A percentile compares a stretch with the other conserved stretches of the same genome.
Evolutionary conservation across 495 filamentous ascomycete genomes (phyloP).

Genomic region (Daldinia grandis): DNA sequence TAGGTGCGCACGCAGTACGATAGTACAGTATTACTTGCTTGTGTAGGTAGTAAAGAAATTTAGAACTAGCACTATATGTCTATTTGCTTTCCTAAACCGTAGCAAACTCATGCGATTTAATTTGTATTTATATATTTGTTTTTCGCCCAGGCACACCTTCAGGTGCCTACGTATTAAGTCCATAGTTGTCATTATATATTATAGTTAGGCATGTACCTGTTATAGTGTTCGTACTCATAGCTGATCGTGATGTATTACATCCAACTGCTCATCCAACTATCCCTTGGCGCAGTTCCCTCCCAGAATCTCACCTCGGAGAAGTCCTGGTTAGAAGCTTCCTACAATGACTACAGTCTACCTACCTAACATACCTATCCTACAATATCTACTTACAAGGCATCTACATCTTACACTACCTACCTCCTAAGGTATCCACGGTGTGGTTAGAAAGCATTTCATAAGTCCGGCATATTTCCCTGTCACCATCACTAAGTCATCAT

Average conservation of each 20-base stretch:
- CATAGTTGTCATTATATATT: neutral
- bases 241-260: neutral
- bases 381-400: neutral
- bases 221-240: neutral
- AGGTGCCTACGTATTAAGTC: neutral
- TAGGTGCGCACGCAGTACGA: neutral
- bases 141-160: neutral
- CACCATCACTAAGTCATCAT: neutral
- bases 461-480: neutral
- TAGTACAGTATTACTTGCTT: neutral
- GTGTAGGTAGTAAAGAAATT: no score
- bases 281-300: neutral
- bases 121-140: no score
- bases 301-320: neutral
- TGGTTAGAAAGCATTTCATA: neutral
- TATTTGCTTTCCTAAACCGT: neutral
- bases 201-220: no score
- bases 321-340: slow-evolving; percentile 19
- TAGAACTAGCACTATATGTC: neutral
- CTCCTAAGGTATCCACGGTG: slow-evolving; percentile 1
- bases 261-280: neutral
- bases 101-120: neutral
- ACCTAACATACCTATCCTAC: neutral
- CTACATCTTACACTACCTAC: neutral
- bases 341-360: slow-evolving; percentile 16